Evolutionary conservation across 495 filamentous ascomycete genomes (phyloP).

Genomic region (Penicillium soppii): DNA sequence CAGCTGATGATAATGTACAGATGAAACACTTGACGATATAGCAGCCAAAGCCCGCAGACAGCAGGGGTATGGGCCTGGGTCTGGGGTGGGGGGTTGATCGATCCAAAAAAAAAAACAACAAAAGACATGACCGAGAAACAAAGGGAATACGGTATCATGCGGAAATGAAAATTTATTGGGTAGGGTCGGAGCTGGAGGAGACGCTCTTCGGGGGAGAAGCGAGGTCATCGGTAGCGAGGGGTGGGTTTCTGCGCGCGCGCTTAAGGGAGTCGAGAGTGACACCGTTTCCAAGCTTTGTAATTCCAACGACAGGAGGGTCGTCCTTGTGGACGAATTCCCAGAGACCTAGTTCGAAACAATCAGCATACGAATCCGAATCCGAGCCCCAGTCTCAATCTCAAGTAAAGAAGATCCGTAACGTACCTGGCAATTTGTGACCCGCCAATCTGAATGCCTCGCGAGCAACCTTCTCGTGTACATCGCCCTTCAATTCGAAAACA

Average conservation of each 20-base stretch:
- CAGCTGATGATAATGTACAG: constrained; percentile 49
- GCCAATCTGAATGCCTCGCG: constrained; percentile 93
- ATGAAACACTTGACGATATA: constrained; percentile 35
- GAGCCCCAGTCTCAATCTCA: too few species aligned
- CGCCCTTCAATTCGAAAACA: constrained; percentile 87
- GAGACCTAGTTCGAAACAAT: constrained; percentile 57
- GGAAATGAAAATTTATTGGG: constrained; percentile 34
- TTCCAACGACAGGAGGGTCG: constrained; percentile 86
- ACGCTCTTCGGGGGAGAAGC: constrained; percentile 34
- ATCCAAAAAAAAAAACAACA: constrained; percentile 10
- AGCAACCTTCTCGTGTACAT: constrained; percentile 90
- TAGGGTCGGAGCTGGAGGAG: constrained; percentile 37
- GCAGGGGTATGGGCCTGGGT: constrained; percentile 61
- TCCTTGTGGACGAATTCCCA: constrained; percentile 94
- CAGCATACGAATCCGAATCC: constrained; percentile 19
- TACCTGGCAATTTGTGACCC: constrained; percentile 93
- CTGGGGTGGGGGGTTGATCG: constrained; percentile 53
- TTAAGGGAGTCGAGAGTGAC: constrained; percentile 77
- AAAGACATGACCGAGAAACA: constrained; percentile 9
- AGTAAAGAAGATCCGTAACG: constrained; percentile 20
- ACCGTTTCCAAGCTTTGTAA: constrained; percentile 85
- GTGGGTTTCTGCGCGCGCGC: constrained; percentile 67
- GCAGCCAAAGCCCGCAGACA: constrained; percentile 46
- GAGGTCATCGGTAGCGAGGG: constrained; percentile 41
- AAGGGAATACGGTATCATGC: constrained; percentile 10